A percentile compares a stretch with the other conserved stretches of the same genome.
Evolutionary conservation across 176 grass and related monocot species (phyloP).

Genomic region (Phragmites australis): DNA sequence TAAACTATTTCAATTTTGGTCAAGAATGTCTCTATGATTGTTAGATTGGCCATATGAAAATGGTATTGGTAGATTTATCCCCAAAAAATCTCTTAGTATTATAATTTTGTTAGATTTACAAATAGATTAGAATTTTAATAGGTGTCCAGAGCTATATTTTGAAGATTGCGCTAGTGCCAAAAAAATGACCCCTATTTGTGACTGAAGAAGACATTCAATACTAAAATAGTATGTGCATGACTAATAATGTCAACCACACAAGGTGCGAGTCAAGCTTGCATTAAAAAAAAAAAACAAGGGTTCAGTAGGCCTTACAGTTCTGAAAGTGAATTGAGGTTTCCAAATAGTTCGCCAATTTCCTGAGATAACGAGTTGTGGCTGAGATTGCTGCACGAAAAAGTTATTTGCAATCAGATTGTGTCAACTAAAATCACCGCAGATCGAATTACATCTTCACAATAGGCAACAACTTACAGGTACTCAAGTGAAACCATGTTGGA

Average conservation of each 20-base stretch:
- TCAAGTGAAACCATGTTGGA: conserved; percentile 66
- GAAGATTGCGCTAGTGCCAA: neutral
- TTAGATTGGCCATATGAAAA: neutral
- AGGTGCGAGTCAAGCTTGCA: neutral
- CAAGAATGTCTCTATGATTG: neutral
- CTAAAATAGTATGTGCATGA: neutral
- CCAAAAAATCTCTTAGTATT: neutral
- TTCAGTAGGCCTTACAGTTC: conserved; percentile 63
- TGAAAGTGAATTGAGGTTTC: conserved; percentile 67
- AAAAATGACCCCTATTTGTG: neutral
- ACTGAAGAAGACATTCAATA: neutral
- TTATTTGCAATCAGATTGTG: conserved; percentile 36
- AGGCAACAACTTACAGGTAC: conserved; percentile 73
- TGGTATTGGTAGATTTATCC: neutral
- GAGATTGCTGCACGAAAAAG: conserved; percentile 70
- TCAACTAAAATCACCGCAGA: neutral
- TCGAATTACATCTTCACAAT: conserved; percentile 17
- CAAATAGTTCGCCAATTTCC: conserved; percentile 81
- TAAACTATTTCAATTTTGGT: neutral
- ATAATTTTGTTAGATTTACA: neutral
- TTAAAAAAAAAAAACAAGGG: neutral
- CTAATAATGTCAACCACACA: neutral
- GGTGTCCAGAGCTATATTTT: neutral
- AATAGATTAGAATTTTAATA: neutral
- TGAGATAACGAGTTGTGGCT: conserved; percentile 80